phyloP scores from a whole-genome alignment of 371 early-diverging fungal genomes.

The Rhizomucor miehei region DNA sequence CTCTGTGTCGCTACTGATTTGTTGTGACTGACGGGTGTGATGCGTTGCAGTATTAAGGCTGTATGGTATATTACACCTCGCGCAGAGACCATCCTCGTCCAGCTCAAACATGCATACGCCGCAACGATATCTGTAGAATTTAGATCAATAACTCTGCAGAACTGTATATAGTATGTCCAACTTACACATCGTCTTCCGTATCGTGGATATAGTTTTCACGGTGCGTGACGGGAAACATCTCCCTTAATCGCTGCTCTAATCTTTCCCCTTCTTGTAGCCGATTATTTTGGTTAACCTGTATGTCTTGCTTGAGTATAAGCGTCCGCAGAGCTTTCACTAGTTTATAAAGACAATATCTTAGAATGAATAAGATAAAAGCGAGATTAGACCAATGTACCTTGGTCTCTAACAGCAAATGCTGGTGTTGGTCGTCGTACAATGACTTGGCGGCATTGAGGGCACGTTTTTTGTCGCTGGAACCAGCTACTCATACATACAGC shows the following conservation, averaged over 20 bases:
- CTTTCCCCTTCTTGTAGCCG: neutral
- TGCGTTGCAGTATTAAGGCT: neutral
- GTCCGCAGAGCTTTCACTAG: neutral
- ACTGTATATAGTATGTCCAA: neutral
- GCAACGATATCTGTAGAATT: slow-evolving; percentile 4
- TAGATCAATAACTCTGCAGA: neutral
- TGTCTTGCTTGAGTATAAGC: neutral
- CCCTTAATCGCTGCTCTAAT: neutral
- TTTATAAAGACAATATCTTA: no score
- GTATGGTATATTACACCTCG: slow-evolving; percentile 2
- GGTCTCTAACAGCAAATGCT: slow-evolving; percentile 6
- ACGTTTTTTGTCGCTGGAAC: slow-evolving; percentile 8
- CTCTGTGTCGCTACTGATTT: neutral
- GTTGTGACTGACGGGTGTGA: no score
- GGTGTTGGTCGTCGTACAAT: slow-evolving; percentile 6
- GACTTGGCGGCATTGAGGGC: slow-evolving; percentile 8
- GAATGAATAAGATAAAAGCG: no score
- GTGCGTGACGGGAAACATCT: neutral
- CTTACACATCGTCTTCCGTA: slow-evolving; percentile 10
- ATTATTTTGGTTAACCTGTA: no score
- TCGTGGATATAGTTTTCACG: neutral
- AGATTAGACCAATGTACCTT: slow-evolving; percentile 5
- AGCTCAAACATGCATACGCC: slow-evolving; percentile 6
- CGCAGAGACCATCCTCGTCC: slow-evolving; percentile 8
- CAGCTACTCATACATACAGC: slow-evolving; percentile 5